Evolutionary conservation across 1,284 basidiomycete genomes (phyloP).

Genomic region (Malassezia sp.): DNA sequence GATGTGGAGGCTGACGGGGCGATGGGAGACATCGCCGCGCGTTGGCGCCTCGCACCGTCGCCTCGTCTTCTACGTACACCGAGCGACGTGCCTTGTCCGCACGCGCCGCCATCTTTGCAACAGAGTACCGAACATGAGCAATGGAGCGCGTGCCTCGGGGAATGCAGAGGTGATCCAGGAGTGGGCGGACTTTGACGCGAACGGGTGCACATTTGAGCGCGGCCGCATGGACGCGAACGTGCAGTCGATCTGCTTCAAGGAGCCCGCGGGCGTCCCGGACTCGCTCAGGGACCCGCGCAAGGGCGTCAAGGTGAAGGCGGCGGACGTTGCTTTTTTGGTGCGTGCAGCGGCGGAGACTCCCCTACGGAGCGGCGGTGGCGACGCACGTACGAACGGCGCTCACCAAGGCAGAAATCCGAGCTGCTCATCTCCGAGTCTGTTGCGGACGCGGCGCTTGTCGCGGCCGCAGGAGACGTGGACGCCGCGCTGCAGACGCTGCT

Average conservation of each 20-base stretch:
- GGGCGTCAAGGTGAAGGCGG: slow-evolving; percentile 33
- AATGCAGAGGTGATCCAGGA: slow-evolving; percentile 37
- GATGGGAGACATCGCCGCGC: no score
- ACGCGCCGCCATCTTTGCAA: no score
- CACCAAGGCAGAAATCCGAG: slow-evolving; percentile 13
- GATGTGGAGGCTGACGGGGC: no score
- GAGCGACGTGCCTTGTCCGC: no score
- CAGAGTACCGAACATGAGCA: background rate
- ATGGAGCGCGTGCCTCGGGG: background rate
- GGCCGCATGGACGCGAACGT: slow-evolving; percentile 36
- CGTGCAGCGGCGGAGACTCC: slow-evolving; percentile 3
- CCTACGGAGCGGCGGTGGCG: background rate
- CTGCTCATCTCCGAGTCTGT: slow-evolving; percentile 20
- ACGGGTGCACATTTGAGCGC: slow-evolving; percentile 36
- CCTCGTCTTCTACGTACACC: no score
- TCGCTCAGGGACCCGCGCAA: slow-evolving; percentile 20
- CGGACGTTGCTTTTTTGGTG: slow-evolving; percentile 33
- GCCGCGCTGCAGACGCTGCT: slow-evolving; percentile 2
- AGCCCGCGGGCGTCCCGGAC: slow-evolving; percentile 21
- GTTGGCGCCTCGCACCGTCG: no score
- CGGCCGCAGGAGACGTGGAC: slow-evolving; percentile 22
- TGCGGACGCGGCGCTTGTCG: slow-evolving; percentile 25
- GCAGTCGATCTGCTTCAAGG: slow-evolving; percentile 31
- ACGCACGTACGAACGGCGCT: no score
- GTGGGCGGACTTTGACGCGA: slow-evolving; percentile 38